Evolutionary conservation across 495 filamentous ascomycete species (phyloP).

Genomic region (Trichoderma orchidacearum): DNA sequence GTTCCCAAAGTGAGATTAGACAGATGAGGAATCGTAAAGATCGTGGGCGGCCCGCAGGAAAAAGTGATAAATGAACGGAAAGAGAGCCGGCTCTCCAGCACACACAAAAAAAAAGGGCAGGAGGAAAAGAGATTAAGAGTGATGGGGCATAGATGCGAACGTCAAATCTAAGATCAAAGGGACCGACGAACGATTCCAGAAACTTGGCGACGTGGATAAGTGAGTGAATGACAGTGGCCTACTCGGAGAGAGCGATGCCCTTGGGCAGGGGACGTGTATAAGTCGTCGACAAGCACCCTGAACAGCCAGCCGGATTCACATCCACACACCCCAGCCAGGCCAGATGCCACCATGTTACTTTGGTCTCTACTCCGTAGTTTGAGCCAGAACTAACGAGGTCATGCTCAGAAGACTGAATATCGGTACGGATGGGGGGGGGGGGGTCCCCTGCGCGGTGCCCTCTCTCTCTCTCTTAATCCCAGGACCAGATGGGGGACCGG

Average conservation of each 20-base stretch:
- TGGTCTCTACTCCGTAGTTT: constrained; percentile 1
- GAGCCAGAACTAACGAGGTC: not conserved
- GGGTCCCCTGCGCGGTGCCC: not conserved
- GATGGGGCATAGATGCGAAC: not conserved
- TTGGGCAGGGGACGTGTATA: not conserved
- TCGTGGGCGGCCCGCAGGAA: not conserved
- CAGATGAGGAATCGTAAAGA: not conserved
- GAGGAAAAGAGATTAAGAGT: not conserved
- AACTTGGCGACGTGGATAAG: not conserved
- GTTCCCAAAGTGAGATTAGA: not conserved
- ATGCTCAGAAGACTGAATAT: not conserved
- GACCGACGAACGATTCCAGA: not conserved
- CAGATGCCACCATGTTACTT: not conserved
- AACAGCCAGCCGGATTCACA: not conserved
- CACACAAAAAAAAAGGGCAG: not conserved
- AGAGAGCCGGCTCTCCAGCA: not conserved
- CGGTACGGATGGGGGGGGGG: not conserved
- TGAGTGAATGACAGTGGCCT: not conserved
- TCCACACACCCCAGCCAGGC: not conserved
- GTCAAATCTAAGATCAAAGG: not conserved
- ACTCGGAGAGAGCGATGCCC: not conserved
- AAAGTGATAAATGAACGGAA: not conserved
- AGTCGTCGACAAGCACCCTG: not conserved
- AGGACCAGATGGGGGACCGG: not conserved
- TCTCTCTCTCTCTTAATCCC: not conserved